Evolutionary conservation across 2,329 filamentous ascomycete genomes (phyloP), one percentile per base, ranked within the genome.

Genomic region (Fusarium circinatum): DNA sequence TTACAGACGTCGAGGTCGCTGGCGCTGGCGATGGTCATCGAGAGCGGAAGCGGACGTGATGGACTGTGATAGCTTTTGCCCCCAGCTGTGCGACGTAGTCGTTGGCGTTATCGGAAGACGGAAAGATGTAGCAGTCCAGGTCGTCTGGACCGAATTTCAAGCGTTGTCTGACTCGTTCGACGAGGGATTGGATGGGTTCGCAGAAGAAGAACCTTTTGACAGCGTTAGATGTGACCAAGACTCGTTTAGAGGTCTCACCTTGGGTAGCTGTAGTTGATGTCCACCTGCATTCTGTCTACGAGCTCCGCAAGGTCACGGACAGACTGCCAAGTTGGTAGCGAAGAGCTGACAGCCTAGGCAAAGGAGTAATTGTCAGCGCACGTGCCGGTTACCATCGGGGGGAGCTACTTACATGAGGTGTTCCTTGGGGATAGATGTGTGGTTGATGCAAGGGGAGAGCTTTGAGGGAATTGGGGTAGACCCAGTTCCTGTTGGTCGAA

Each of bases 131-230:
- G 20, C 52, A 56, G 8, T 6, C 22, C 6, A 12, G 14, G 8
- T 20, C 11, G n/a, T 20, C 1, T 3, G 5, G 3, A n/a, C 4
- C 5, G 8, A 20, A 8, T 5, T 5, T 1, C 10, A 56, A n/a
- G 6, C 36, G 38, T 13, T 24, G 10, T 24, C 13, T 56, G 11
- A 56, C 20, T 14, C 11, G 15, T 13, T n/a, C 4, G 3, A 13
- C 30, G 17, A 56, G 36, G 8, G 13, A 8, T 30, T 12, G 26
- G 22, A 56, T 6, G 3, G 22, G 52, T 1, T 15, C 10, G 15
- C 26, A 6, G 15, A 56, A 8, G 26, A 20, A 42, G 15, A 24
- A 32, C 8, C 52, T 56, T 26, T 39, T 55, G 24, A 22, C 12
- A 17, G 11, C n/a, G 36, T 39, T 10, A 22, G 24, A 5, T 22